phyloP scores from a whole-genome alignment of 1,139 yeast species.

The Meyerozyma sp. region DNA sequence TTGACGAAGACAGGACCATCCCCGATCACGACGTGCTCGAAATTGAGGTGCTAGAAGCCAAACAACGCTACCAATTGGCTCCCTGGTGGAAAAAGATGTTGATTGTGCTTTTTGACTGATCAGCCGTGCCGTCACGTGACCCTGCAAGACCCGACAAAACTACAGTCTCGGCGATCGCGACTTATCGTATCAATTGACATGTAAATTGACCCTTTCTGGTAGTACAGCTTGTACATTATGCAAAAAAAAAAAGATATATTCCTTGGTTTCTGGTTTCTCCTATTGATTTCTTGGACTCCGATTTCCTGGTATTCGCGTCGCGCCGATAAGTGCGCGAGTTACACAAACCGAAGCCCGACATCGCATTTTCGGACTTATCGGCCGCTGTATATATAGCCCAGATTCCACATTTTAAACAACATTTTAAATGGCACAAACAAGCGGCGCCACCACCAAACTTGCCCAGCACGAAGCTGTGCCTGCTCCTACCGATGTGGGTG shows the following conservation, averaged over 20 bases:
- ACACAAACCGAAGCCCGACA: background rate
- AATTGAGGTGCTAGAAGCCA: constrained; percentile 32
- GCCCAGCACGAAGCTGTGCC: constrained; percentile 63
- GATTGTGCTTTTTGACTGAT: constrained; percentile 16
- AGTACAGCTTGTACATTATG: no score
- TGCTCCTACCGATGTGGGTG: constrained; percentile 68
- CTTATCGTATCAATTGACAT: no score
- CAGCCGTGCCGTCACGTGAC: background rate
- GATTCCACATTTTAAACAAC: background rate
- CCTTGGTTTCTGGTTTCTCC: no score
- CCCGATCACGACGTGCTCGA: constrained; percentile 35
- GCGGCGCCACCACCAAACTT: constrained; percentile 34
- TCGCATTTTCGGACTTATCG: constrained; percentile 2
- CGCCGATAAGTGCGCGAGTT: background rate
- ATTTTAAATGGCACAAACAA: constrained; percentile 11
- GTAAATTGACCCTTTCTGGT: no score
- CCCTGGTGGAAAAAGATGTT: constrained; percentile 22
- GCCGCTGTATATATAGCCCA: background rate
- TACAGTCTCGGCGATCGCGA: no score
- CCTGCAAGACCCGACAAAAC: background rate
- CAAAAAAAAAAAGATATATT: no score
- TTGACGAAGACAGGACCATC: constrained; percentile 27
- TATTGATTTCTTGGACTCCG: no score
- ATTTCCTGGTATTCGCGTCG: background rate
- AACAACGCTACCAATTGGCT: constrained; percentile 18